Percentiles rank a stretch among this genome's conserved stretches.
phyloP scores from a whole-genome alignment of 495 filamentous ascomycete species.

The Penicillium roqueforti region DNA sequence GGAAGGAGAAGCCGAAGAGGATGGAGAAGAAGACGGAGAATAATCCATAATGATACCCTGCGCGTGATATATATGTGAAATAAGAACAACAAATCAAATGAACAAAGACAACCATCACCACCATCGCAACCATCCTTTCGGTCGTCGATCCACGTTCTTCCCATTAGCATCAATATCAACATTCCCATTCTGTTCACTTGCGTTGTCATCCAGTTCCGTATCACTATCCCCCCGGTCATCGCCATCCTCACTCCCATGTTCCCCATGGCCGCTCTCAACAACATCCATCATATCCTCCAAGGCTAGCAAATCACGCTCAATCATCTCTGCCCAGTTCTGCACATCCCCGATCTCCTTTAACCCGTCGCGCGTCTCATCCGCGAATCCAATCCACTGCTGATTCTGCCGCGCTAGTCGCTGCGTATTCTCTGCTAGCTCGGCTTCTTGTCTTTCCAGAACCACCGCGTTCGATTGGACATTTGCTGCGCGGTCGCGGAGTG shows the following conservation, averaged over 20 bases:
- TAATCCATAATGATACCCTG: conserved; percentile 5
- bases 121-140: conserved; percentile 33
- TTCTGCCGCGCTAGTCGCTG: conserved; percentile 66
- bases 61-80: conserved; percentile 1
- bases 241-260: conserved; percentile 2
- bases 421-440: conserved; percentile 60
- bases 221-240: conserved; percentile 2
- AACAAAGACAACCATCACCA: conserved; percentile 23
- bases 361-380: conserved; percentile 61
- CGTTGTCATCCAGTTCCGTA: conserved; percentile 6
- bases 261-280: conserved; percentile 40
- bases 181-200: conserved; percentile 17
- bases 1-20: conserved; percentile 12
- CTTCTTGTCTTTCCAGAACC: conserved; percentile 68
- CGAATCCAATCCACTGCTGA: conserved; percentile 63
- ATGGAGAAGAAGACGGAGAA: conserved; percentile 13
- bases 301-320: conserved; percentile 85
- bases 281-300: conserved; percentile 80
- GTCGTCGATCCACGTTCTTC: conserved; percentile 11
- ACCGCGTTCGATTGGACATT: conserved; percentile 69
- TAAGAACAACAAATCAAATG: not conserved
- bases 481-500: conserved; percentile 68
- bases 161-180: conserved; percentile 10
- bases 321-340: conserved; percentile 97
- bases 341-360: conserved; percentile 93